Evolutionary conservation across 768 basidiomycete genomes (phyloP), one percentile per base, ranked within the genome.

Genomic region (Termitomyces heimii): DNA sequence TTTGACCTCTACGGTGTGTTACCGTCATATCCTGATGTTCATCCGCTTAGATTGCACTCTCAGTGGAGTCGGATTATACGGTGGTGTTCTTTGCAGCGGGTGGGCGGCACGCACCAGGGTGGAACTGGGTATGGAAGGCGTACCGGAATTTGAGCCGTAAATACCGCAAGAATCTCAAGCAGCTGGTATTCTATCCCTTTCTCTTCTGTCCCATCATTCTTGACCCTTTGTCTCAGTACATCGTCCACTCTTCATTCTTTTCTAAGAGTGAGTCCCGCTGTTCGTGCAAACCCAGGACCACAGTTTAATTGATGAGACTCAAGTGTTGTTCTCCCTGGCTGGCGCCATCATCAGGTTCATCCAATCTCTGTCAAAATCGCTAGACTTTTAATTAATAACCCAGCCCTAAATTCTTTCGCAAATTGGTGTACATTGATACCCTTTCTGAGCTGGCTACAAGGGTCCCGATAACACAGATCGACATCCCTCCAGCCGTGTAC

Each of bases 81-180:
- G 85, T 94, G 22, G 82, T 93, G 4, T 92, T 93, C 71, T 89
- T 94, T 61, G 89, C 92, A 28, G 88, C 92, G 1, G 92, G 90
- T 26, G 82, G 82, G 7, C 77, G 75, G 59, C 76, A 92, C 71
- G 80, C 83, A 2, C 92, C 92, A 5, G 80, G 81, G 26, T 93
- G 90, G 90, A 89, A 85, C 62, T 94, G 92, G 92, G 81, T 94
- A 10, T 94, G 92, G 92, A 92, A 89, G 65, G 89, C 90, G 0
- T 93, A 93, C 68, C 79, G 90, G 24, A 87, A 86, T 65, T 73
- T 89, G 45, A 90, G 79, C 66, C 77, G 88, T 53, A 92, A 91
- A 69, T 94, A 92, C 66, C 81, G 92, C 53, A 94, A 94, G 75
- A 92, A 94, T 66, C 70, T 94, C 57, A 94, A 94, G 70, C 83